Percentiles rank a stretch among this genome's conserved stretches.
These are phyloP conservation scores for Lactifluus subvellereus DNA, from an alignment of 768 basidiomycete genomes.

Conservation along the genomic window DNA sequence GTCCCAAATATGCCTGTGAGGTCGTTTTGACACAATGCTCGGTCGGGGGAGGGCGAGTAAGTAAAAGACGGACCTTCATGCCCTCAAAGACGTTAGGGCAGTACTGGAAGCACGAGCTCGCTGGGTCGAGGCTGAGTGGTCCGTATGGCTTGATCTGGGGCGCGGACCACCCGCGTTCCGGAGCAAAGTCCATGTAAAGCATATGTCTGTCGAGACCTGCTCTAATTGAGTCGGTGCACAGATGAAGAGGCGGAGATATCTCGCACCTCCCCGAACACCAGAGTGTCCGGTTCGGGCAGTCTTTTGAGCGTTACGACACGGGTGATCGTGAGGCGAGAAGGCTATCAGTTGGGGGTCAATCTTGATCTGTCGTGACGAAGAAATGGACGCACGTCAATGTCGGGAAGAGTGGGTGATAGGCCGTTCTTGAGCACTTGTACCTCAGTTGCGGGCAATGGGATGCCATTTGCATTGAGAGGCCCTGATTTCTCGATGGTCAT, in stretches of 20 bases:
- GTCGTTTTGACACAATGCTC: not conserved
- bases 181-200: not conserved
- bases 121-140: conserved; percentile 53
- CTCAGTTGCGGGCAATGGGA: conserved; percentile 9
- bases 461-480: conserved; percentile 16
- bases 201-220: conserved; percentile 74
- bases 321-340: conserved; percentile 47
- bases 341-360: conserved; percentile 33
- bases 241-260: not conserved
- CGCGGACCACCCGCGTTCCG: conserved; percentile 47
- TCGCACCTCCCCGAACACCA: conserved; percentile 55
- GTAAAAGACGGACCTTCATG: conserved; percentile 47
- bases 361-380: not conserved
- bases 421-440: conserved; percentile 21
- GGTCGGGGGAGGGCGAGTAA: not conserved
- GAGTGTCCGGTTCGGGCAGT: conserved; percentile 41
- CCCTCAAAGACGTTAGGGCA: conserved; percentile 57
- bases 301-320: conserved; percentile 45
- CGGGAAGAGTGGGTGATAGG: conserved; percentile 3
- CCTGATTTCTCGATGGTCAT: conserved; percentile 9
- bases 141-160: conserved; percentile 72
- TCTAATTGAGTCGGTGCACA: not conserved
- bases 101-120: conserved; percentile 54
- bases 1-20: conserved; percentile 57
- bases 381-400: conserved; percentile 20